Evolutionary conservation across 2,329 filamentous ascomycete genomes (phyloP).

Genomic region (Fusarium sp.): DNA sequence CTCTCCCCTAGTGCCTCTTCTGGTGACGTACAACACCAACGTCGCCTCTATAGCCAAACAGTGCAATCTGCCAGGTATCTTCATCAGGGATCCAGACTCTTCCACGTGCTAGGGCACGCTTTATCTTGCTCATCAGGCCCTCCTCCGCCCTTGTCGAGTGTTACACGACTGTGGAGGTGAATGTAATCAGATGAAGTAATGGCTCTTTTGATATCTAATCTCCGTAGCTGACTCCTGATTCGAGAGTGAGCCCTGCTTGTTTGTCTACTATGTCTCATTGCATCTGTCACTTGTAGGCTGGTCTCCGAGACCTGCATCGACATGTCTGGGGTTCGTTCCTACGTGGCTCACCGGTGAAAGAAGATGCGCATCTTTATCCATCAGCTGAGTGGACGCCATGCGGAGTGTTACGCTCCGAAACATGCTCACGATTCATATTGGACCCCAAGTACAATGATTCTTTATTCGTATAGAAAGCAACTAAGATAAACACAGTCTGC

Average conservation of each 20-base stretch:
- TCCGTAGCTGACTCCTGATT: slow-evolving; percentile 5
- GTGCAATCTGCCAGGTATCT: neutral
- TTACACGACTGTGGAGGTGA: slow-evolving; percentile 21
- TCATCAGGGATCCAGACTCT: neutral
- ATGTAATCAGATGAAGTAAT: slow-evolving; percentile 8
- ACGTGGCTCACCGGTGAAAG: slow-evolving; percentile 28
- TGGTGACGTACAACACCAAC: slow-evolving; percentile 1
- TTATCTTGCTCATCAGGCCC: slow-evolving; percentile 4
- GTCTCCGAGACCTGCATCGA: slow-evolving; percentile 33
- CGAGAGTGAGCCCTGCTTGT: neutral
- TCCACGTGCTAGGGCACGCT: slow-evolving; percentile 22
- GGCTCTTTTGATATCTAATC: slow-evolving; percentile 22
- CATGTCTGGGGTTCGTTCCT: slow-evolving; percentile 12
- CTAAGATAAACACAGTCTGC: slow-evolving; percentile 13
- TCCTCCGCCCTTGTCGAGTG: slow-evolving; percentile 13
- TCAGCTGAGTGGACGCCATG: slow-evolving; percentile 15
- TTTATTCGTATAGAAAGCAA: slow-evolving; percentile 15
- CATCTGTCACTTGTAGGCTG: slow-evolving; percentile 28
- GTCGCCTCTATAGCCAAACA: slow-evolving; percentile 13
- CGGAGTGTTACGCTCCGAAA: slow-evolving; percentile 5
- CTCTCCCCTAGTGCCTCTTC: slow-evolving; percentile 1
- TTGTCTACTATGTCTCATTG: slow-evolving; percentile 4
- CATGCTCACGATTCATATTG: neutral
- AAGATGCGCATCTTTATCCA: slow-evolving; percentile 3
- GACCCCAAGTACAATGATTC: neutral